Conservation (phyloP, 208 protist genomes). For the Trypanosoma scelopori region DNA sequence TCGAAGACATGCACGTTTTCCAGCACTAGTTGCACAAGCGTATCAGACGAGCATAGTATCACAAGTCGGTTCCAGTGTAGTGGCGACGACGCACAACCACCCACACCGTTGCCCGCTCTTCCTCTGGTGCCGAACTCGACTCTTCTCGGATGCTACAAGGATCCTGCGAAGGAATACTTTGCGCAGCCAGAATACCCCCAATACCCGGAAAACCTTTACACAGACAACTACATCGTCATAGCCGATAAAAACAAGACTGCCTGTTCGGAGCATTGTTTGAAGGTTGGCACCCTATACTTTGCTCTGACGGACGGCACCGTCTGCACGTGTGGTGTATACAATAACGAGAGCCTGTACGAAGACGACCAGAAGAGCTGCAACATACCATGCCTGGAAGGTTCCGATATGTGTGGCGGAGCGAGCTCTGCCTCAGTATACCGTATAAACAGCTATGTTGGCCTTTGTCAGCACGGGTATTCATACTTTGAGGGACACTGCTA, state of each 20-base stretch:
- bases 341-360: conserved; percentile 9
- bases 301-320: conserved; percentile 8
- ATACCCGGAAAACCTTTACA: conserved; percentile 3
- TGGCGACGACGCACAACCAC: background rate
- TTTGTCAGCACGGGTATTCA: conserved; percentile 2
- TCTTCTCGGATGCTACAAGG: conserved; percentile 10
- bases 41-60: background rate
- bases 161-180: conserved; percentile 8
- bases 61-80: conserved; percentile 8
- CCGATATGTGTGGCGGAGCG: background rate
- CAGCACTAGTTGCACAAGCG: conserved; percentile 1
- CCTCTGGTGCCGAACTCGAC: conserved; percentile 2
- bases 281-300: conserved; percentile 11
- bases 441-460: background rate
- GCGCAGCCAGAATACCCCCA: background rate
- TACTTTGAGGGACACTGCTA: conserved; percentile 5
- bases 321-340: conserved; percentile 18
- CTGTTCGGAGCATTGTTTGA: background rate
- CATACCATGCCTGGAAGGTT: background rate
- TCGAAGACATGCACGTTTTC: conserved; percentile 5
- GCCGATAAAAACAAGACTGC: background rate
- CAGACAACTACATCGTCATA: conserved; percentile 1
- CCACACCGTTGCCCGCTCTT: conserved; percentile 3
- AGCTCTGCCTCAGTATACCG: conserved; percentile 8
- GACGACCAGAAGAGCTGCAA: background rate